Conservation (phyloP, 495 filamentous ascomycete species). For the Talaromyces nanjingensis region DNA sequence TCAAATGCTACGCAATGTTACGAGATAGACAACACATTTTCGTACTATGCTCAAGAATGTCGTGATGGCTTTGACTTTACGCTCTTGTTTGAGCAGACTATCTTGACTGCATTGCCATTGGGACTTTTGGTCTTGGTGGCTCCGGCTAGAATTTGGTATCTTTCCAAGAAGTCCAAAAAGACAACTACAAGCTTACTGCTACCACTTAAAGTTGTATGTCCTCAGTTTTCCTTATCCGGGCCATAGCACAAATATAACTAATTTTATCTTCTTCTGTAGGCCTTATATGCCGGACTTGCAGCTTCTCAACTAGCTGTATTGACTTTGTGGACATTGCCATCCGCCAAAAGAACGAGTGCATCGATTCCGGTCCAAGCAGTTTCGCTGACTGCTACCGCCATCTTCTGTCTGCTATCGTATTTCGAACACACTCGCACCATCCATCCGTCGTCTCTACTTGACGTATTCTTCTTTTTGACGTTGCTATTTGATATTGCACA, state of each 20-base stretch:
- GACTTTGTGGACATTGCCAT: constrained; percentile 6
- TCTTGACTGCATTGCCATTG: constrained; percentile 9
- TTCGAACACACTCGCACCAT: constrained; percentile 49
- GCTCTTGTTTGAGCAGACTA: constrained; percentile 47
- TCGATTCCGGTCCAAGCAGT: constrained; percentile 44
- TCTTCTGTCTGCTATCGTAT: constrained; percentile 43
- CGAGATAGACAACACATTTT: constrained; percentile 36
- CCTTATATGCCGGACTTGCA: constrained; percentile 8
- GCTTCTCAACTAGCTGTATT: constrained; percentile 9
- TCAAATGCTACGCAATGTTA: constrained; percentile 22
- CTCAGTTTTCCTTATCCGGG: neutral
- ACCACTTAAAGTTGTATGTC: constrained; percentile 39
- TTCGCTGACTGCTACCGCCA: constrained; percentile 29
- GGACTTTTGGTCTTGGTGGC: constrained; percentile 15
- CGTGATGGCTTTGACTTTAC: constrained; percentile 55
- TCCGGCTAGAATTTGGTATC: constrained; percentile 38
- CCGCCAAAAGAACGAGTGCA: constrained; percentile 20
- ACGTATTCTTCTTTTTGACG: constrained; percentile 52
- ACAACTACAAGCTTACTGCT: constrained; percentile 32
- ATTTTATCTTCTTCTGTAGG: constrained; percentile 7
- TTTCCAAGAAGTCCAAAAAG: constrained; percentile 38
- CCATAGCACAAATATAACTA: neutral
- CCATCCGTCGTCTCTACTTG: constrained; percentile 53
- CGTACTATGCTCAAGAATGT: constrained; percentile 34
- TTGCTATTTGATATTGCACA: constrained; percentile 52